Evolutionary conservation across 768 basidiomycete genomes (phyloP).

Genomic region (Trametes punicea): DNA sequence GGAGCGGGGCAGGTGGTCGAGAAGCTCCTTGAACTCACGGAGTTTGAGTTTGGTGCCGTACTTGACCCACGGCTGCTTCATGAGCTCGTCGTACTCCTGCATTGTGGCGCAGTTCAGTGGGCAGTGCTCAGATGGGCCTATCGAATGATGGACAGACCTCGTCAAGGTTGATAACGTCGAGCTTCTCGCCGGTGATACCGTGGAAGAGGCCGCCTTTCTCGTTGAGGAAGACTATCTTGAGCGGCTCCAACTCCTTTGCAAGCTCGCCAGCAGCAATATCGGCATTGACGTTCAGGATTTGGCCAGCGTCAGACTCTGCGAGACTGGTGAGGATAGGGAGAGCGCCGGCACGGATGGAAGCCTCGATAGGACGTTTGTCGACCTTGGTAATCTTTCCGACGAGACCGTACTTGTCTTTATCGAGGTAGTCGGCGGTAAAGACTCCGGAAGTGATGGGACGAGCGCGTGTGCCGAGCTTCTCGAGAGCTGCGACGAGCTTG

Average conservation of each 20-base stretch:
- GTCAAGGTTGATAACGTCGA: conserved; percentile 95
- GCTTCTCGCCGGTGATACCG: conserved; percentile 93
- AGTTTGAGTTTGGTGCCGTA: conserved; percentile 99
- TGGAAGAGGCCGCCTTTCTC: conserved; percentile 99
- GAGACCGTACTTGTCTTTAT: conserved; percentile 90
- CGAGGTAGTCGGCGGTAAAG: conserved; percentile 95
- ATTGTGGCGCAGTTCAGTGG: background rate
- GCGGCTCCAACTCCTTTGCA: conserved; percentile 94
- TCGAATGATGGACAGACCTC: conserved; percentile 53
- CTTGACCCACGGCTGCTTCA: conserved; percentile 99
- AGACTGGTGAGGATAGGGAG: conserved; percentile 94
- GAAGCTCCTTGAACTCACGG: conserved; percentile 97
- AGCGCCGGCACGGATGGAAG: conserved; percentile 92
- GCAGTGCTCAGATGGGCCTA: background rate
- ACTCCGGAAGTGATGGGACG: conserved; percentile 98
- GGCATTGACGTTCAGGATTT: conserved; percentile 98
- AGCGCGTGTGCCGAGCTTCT: conserved; percentile 92
- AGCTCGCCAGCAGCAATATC: conserved; percentile 98
- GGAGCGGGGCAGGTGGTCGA: conserved; percentile 96
- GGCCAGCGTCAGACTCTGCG: conserved; percentile 94
- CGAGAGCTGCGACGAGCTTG: conserved; percentile 88
- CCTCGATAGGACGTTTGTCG: conserved; percentile 96
- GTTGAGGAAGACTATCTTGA: conserved; percentile 98
- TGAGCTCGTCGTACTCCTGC: conserved; percentile 91
- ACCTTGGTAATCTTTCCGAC: conserved; percentile 94